phyloP scores from a whole-genome alignment of 78 protist genomes.

The Planoprotostelium fungivorum region DNA sequence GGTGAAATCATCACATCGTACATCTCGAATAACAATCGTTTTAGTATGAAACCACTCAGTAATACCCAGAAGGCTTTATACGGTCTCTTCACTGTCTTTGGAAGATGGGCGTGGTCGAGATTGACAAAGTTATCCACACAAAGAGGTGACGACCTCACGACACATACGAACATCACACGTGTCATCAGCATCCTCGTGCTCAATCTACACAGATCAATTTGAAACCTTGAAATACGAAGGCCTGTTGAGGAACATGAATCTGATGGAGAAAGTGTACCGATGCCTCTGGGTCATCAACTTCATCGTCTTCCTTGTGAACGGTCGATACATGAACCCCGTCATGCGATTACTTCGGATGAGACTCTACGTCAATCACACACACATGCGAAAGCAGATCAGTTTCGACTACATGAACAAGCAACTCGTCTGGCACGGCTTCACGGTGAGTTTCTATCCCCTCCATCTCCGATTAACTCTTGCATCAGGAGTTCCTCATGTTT shows the following conservation, averaged over 20 bases:
- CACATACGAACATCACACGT: constrained; percentile 3
- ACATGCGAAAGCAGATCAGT: constrained; percentile 29
- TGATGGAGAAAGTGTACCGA: constrained; percentile 16
- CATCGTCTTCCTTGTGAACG: constrained; percentile 38
- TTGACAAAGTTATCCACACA: constrained; percentile 8
- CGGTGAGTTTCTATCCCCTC: constrained; percentile 6
- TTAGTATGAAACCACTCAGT: constrained; percentile 12
- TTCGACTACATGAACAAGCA: constrained; percentile 56
- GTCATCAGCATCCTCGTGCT: not conserved
- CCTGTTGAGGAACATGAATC: constrained; percentile 21
- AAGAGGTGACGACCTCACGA: constrained; percentile 21
- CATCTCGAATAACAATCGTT: not conserved
- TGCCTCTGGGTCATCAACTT: constrained; percentile 29
- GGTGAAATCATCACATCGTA: constrained; percentile 16
- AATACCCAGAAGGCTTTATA: constrained; percentile 33
- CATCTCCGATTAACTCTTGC: not conserved
- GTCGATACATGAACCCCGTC: constrained; percentile 34
- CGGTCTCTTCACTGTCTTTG: constrained; percentile 39
- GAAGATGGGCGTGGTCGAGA: constrained; percentile 58
- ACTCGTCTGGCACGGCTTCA: constrained; percentile 65
- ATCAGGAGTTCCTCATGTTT: constrained; percentile 43
- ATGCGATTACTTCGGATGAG: constrained; percentile 44
- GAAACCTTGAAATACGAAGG: not conserved
- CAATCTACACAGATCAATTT: not conserved
- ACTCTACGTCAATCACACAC: constrained; percentile 29